Evolutionary conservation across 2,329 filamentous ascomycete genomes (phyloP).

Genomic region (Trichoderma pleuroti): DNA sequence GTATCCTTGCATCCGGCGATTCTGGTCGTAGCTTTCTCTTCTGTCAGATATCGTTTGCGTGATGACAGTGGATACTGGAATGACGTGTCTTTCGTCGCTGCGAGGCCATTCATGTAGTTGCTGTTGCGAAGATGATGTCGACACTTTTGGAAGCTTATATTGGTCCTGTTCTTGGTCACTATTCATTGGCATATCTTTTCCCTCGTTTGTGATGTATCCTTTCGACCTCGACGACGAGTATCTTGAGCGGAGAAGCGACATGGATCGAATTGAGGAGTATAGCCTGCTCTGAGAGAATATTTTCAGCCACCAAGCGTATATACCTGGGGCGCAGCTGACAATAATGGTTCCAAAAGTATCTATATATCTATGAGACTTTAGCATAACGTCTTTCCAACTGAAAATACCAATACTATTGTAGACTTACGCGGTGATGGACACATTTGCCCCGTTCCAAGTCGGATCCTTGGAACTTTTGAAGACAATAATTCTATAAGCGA

Average conservation of each 20-base stretch:
- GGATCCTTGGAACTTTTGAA: not conserved
- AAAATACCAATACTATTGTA: not conserved
- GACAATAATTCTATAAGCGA: not conserved
- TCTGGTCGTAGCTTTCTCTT: not conserved
- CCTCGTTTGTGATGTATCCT: not conserved
- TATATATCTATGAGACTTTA: not conserved
- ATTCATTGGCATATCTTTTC: not conserved
- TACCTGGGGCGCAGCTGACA: not conserved
- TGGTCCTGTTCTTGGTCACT: not conserved
- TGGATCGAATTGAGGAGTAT: not conserved
- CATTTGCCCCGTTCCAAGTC: constrained; percentile 4
- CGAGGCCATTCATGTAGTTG: not conserved
- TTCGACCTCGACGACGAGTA: not conserved
- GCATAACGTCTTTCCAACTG: not conserved
- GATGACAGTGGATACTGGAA: constrained; percentile 4
- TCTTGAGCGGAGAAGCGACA: not conserved
- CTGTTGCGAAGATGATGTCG: not conserved
- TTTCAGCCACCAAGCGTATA: constrained; percentile 7
- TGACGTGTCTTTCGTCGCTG: not conserved
- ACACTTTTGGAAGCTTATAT: not conserved
- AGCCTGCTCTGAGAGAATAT: constrained; percentile 3
- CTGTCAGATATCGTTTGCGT: constrained; percentile 3
- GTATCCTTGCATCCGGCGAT: not conserved
- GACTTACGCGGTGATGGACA: constrained; percentile 8
- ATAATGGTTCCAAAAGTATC: constrained; percentile 2